Evolutionary conservation across 2,329 filamentous ascomycete species (phyloP), one percentile per base, ranked within the genome.

Genomic region (Parascedosporium putredinis): DNA sequence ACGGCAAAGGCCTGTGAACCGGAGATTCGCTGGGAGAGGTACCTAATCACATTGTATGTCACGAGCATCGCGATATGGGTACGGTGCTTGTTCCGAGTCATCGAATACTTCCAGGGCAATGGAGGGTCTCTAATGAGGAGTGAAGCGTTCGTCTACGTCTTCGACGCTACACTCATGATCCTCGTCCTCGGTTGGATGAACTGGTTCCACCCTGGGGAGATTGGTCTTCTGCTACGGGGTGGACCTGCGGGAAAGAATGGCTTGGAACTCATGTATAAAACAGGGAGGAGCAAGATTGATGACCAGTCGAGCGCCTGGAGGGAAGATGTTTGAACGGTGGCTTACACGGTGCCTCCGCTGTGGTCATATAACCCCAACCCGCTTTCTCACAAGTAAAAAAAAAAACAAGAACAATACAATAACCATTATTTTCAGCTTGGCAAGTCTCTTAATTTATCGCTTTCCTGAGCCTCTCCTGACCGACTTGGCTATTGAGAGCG

Each of bases 61-160:
- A 59, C 60, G 2, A 67, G 64, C 38, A 44, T 54, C 0, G 55
- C 74, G 5, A 74, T 76, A 49, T 60, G 72, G 16, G 57, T 74
- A 4, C 60, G 73, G 38, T 70, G 67, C 45, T 53, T 73, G 18
- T 72, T 74, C 47, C 64, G 73, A 5, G 65, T 72, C 2, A 53
- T 74, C 4, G 74, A 76, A 56, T 76, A 75, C 51, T 52, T 66
- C 0, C 62, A 70, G 52, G 71, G 71, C 1, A 62, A 67, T 6
- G 57, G 50, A 1, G 70, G 70, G 0, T 69, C 65, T 7, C 54
- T 72, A 0, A 62, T 72, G 40, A 62, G 59, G 2, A 64, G 69
- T 31, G 70, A 73, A 54, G 55, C 58, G 1, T 68, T 63, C 31
- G 56, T 72, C 1, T 73, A 72, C 47, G 49, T 71, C n/a, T 72